Conservation (phyloP, 208 protist species). For the Acanthamoeba royreba region DNA sequence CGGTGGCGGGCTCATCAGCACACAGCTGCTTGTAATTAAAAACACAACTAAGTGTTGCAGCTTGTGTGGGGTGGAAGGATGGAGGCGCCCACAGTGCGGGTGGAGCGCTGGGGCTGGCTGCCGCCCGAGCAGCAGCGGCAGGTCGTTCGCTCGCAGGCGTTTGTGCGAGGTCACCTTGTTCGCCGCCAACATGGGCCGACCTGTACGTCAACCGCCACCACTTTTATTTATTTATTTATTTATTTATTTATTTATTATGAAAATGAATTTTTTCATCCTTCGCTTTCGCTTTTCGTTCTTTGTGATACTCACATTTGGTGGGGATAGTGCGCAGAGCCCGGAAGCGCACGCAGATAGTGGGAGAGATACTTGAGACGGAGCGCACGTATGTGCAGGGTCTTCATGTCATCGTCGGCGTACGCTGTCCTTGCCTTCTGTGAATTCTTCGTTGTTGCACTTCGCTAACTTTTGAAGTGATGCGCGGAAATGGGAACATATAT, state of each 20-base stretch:
- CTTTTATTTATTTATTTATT: not conserved
- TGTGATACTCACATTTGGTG: not conserved
- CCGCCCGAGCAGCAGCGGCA: not conserved
- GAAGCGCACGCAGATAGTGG: conserved; percentile 21
- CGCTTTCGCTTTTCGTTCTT: too few species aligned
- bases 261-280: not conserved
- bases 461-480: too few species aligned
- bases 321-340: not conserved
- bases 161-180: not conserved
- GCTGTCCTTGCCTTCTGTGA: too few species aligned
- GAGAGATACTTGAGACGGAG: conserved; percentile 21
- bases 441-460: too few species aligned
- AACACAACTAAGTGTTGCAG: not conserved
- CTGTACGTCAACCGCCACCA: not conserved
- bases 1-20: too few species aligned
- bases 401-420: not conserved
- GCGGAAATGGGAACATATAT: too few species aligned
- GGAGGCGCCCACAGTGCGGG: too few species aligned
- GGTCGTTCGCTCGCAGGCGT: conserved; percentile 4
- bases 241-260: not conserved
- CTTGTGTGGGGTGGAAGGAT: too few species aligned
- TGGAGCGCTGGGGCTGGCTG: too few species aligned
- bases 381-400: conserved; percentile 20
- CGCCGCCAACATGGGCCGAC: not conserved
- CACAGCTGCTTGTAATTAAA: too few species aligned